phyloP scores from a whole-genome alignment of 306 rosid species.

The Sesbania bispinosa region DNA sequence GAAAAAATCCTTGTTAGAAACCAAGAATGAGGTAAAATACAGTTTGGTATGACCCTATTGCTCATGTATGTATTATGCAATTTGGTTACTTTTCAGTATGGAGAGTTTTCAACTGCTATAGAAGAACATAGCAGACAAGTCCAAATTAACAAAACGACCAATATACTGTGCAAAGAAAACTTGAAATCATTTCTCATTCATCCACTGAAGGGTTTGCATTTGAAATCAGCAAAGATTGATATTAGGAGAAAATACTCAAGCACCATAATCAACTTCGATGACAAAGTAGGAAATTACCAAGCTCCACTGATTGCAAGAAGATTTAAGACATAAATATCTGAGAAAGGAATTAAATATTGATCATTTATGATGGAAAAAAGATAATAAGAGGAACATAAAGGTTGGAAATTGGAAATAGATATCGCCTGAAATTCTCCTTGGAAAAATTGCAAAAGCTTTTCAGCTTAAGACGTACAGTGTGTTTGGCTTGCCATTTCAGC shows the following conservation, averaged over 20 bases:
- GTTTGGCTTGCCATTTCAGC: no score
- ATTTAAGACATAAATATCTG: conserved; percentile 1
- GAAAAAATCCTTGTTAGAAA: conserved; percentile 8
- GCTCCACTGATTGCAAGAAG: no score
- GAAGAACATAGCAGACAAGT: background rate
- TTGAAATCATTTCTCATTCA: background rate
- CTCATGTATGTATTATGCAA: background rate
- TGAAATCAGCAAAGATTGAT: conserved; percentile 4
- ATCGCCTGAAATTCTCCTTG: background rate
- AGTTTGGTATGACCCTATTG: background rate
- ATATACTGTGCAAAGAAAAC: background rate
- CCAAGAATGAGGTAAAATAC: conserved; percentile 2
- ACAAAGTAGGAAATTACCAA: conserved; percentile 15
- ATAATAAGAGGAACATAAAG: no score
- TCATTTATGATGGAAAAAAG: no score
- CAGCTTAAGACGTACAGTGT: background rate
- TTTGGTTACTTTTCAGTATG: background rate
- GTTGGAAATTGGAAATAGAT: no score
- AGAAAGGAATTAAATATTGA: conserved; percentile 15
- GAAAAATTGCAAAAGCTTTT: conserved; percentile 2
- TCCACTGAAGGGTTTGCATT: background rate
- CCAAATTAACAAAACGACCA: background rate
- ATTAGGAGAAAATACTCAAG: no score
- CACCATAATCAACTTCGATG: no score
- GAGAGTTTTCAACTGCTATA: background rate